phyloP scores from a whole-genome alignment of 805 yeast genomes.

The Vanderwaltozyma yarrowii region DNA sequence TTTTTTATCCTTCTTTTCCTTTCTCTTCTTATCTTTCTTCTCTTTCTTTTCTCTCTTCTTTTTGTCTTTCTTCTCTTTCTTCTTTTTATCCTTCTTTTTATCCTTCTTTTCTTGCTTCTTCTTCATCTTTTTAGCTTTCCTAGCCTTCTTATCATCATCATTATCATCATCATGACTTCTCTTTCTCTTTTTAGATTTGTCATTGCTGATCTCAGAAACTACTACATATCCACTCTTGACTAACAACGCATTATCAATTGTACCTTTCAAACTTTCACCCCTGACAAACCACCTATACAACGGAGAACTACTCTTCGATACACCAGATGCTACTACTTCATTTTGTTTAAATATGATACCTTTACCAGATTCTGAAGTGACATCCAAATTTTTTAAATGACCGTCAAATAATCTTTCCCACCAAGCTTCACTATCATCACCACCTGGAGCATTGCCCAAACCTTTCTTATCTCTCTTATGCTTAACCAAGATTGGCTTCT shows the following conservation, averaged over 20 bases:
- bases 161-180: conserved; percentile 9
- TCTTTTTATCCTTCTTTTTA: conserved; percentile 19
- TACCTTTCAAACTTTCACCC: conserved; percentile 79
- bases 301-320: conserved; percentile 52
- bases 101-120: conserved; percentile 17
- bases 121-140: conserved; percentile 14
- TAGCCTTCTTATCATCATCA: conserved; percentile 7
- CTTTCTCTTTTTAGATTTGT: conserved; percentile 8
- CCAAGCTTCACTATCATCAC: conserved; percentile 80
- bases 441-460: conserved; percentile 59
- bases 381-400: conserved; percentile 69
- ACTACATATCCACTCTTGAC: conserved; percentile 5
- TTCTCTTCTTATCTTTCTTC: conserved; percentile 17
- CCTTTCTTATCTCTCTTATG: conserved; percentile 91
- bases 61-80: conserved; percentile 16
- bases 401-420: conserved; percentile 97
- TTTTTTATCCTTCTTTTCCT: conserved; percentile 25
- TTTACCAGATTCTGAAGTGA: conserved; percentile 26
- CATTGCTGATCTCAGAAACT: conserved; percentile 1
- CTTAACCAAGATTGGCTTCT: conserved; percentile 76
- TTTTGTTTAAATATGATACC: conserved; percentile 47
- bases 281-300: conserved; percentile 76
- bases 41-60: conserved; percentile 22
- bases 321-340: conserved; percentile 35
- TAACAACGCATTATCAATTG: conserved; percentile 35